Percentiles rank a stretch among this genome's conserved stretches.
Evolutionary conservation across 2,329 filamentous ascomycete species (phyloP).

Genomic region (Xenoacremonium recifei): DNA sequence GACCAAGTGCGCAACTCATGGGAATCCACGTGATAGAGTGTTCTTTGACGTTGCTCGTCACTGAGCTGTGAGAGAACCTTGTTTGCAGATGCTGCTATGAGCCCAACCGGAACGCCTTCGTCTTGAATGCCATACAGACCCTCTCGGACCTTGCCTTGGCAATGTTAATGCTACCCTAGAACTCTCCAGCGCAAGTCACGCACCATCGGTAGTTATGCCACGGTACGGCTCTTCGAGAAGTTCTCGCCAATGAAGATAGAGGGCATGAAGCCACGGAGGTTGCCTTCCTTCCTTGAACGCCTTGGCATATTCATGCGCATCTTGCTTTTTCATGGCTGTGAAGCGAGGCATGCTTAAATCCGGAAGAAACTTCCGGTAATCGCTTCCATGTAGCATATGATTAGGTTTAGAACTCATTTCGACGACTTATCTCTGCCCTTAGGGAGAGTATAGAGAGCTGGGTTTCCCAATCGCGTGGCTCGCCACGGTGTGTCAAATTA

Average conservation of each 20-base stretch:
- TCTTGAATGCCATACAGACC: background rate
- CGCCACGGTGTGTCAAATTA: no score
- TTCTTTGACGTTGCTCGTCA: background rate
- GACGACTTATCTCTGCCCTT: no score
- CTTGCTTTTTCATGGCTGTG: background rate
- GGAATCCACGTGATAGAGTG: conserved; percentile 61
- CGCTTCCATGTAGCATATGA: no score
- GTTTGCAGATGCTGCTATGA: background rate
- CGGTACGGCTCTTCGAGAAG: background rate
- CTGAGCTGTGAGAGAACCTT: background rate
- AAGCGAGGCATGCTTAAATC: background rate
- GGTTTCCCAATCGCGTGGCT: no score
- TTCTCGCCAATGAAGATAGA: background rate
- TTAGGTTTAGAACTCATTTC: no score
- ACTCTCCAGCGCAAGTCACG: no score
- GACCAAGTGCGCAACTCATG: conserved; percentile 69
- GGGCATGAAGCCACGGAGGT: background rate
- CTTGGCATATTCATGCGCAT: background rate
- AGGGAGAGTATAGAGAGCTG: no score
- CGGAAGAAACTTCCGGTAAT: background rate
- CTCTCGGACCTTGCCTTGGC: no score
- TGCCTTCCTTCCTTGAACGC: background rate
- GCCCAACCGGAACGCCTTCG: background rate
- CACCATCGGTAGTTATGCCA: background rate
- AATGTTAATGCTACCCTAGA: no score